Evolutionary conservation across 2,329 filamentous ascomycete genomes (phyloP).

Genomic region (Exophiala xenobiotica): DNA sequence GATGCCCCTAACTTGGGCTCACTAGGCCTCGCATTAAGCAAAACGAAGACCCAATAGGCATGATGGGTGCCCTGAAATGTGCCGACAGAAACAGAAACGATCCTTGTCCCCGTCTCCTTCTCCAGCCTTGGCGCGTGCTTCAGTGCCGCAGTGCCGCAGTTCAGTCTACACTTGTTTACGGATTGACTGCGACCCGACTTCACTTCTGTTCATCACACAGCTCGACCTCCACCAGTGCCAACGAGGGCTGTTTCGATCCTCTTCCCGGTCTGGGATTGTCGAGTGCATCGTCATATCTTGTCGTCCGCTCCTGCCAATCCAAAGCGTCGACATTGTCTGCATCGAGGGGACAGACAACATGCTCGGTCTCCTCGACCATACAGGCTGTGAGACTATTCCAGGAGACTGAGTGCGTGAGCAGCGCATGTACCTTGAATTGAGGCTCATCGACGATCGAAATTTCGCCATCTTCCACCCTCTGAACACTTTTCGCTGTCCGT

Average conservation of each 20-base stretch:
- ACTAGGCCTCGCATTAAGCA: no score
- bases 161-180: background rate
- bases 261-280: background rate
- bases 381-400: constrained; percentile 21
- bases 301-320: constrained; percentile 9
- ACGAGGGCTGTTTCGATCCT: background rate
- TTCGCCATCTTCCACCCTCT: constrained; percentile 7
- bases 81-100: no score
- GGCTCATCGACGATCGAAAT: constrained; percentile 1
- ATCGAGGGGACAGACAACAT: constrained; percentile 23
- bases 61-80: no score
- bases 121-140: constrained; percentile 3
- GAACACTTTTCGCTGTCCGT: constrained; percentile 6
- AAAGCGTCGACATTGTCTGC: constrained; percentile 11
- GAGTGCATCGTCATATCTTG: background rate
- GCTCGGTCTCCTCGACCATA: constrained; percentile 17
- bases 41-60: no score
- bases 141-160: background rate
- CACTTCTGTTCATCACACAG: background rate
- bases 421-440: constrained; percentile 1
- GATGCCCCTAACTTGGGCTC: no score
- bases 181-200: background rate
- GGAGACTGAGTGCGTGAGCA: constrained; percentile 21
- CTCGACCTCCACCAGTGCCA: background rate
- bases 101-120: background rate